Evolutionary conservation across 805 yeast genomes (phyloP).

Genomic region (Metschnikowia drakensbergensis): DNA sequence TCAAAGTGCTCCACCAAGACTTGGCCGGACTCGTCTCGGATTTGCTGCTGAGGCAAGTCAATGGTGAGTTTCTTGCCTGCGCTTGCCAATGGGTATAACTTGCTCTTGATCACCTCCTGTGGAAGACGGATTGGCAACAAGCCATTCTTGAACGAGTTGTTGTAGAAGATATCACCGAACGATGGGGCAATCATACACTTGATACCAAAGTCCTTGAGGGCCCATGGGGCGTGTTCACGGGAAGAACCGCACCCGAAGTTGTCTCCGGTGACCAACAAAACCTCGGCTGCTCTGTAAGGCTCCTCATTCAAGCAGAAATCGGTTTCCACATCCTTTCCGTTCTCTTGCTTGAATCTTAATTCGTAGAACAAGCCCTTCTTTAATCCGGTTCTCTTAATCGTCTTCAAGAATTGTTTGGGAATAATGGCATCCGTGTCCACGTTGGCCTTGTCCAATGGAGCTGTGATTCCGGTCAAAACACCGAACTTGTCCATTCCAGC

Average conservation of each 20-base stretch:
- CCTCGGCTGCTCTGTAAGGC: constrained; percentile 77
- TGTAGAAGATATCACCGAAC: constrained; percentile 96
- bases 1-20: constrained; percentile 80
- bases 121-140: constrained; percentile 89
- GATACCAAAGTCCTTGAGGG: constrained; percentile 95
- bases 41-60: constrained; percentile 85
- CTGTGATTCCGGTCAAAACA: constrained; percentile 79
- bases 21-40: constrained; percentile 57
- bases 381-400: constrained; percentile 96
- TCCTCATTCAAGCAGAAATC: constrained; percentile 85
- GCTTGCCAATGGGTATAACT: constrained; percentile 76
- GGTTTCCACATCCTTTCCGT: constrained; percentile 76
- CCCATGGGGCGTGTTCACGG: constrained; percentile 99
- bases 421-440: constrained; percentile 98
- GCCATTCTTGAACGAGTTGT: constrained; percentile 95
- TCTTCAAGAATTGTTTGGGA: constrained; percentile 96
- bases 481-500: constrained; percentile 72
- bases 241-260: constrained; percentile 99
- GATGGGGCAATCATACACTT: constrained; percentile 95
- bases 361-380: constrained; percentile 87
- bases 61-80: constrained; percentile 69
- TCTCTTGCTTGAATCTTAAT: constrained; percentile 63
- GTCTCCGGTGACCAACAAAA: constrained; percentile 89
- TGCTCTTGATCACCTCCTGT: constrained; percentile 64
- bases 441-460: constrained; percentile 91